Conservation (phyloP, 306 rosid genomes). For the Castanea crenata region DNA sequence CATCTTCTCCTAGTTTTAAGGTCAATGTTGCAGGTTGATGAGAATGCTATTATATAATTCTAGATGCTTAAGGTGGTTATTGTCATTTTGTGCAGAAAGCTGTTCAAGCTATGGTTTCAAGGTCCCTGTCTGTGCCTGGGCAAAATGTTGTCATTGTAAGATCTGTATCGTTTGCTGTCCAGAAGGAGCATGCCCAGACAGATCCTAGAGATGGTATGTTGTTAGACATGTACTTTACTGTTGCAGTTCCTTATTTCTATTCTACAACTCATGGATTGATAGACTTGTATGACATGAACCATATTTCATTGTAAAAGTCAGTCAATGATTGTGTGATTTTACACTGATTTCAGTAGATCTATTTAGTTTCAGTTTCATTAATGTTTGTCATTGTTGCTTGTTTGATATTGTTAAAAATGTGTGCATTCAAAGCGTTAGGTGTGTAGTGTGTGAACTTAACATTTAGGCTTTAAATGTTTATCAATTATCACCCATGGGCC, state of each 20-base stretch:
- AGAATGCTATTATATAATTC: neutral
- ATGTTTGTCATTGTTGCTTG: neutral
- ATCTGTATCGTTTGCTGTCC: slow-evolving; percentile 66
- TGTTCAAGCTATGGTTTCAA: slow-evolving; percentile 59
- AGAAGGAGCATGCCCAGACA: slow-evolving; percentile 38
- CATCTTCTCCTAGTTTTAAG: neutral
- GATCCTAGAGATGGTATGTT: slow-evolving; percentile 66
- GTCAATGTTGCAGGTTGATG: neutral
- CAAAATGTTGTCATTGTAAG: slow-evolving; percentile 74
- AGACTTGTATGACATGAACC: slow-evolving; percentile 10
- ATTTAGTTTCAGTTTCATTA: neutral
- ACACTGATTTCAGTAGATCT: neutral
- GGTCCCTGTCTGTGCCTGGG: slow-evolving; percentile 87
- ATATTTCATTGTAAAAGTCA: slow-evolving; percentile 10
- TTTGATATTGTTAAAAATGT: neutral
- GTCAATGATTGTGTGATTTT: neutral
- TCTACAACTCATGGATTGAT: slow-evolving; percentile 6
- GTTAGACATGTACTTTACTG: slow-evolving; percentile 6
- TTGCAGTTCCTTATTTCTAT: slow-evolving; percentile 17
- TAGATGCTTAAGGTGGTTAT: neutral
- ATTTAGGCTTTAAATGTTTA: neutral
- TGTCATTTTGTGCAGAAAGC: slow-evolving; percentile 64
- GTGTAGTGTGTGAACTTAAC: neutral
- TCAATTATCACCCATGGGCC: neutral
- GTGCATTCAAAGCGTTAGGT: neutral